Percentiles rank a stretch among this genome's conserved stretches.
These are phyloP conservation scores for Leccinum pellstonianum DNA, from an alignment of 768 basidiomycete species.

Conservation along the genomic window DNA sequence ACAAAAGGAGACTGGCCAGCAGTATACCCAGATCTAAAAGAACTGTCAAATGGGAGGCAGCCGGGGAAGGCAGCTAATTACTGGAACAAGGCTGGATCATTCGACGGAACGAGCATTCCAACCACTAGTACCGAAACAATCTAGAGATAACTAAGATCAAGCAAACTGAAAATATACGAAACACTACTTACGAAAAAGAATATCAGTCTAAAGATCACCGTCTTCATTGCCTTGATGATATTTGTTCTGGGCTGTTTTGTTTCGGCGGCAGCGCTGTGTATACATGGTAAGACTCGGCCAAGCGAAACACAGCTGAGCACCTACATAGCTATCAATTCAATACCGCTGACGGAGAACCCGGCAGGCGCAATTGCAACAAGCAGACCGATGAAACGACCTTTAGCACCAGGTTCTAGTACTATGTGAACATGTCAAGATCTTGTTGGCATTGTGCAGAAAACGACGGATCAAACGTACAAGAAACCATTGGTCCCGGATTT, in stretches of 20 bases:
- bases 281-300: slow-evolving; percentile 6
- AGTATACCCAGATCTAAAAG: slow-evolving; percentile 9
- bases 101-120: slow-evolving; percentile 76
- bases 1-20: slow-evolving; percentile 86
- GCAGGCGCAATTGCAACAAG: slow-evolving; percentile 21
- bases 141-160: slow-evolving; percentile 10
- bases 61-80: slow-evolving; percentile 15
- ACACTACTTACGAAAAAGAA: slow-evolving; percentile 18
- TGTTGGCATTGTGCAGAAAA: not conserved
- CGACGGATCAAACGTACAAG: slow-evolving; percentile 5
- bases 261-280: slow-evolving; percentile 66
- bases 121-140: slow-evolving; percentile 44
- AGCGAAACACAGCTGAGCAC: slow-evolving; percentile 22
- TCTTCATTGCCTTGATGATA: slow-evolving; percentile 70
- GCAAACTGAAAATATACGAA: not conserved
- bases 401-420: slow-evolving; percentile 23
- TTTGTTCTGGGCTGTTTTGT: slow-evolving; percentile 76
- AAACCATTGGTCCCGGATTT: slow-evolving; percentile 27
- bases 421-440: not conserved
- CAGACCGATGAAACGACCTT: slow-evolving; percentile 24
- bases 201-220: slow-evolving; percentile 79
- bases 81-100: slow-evolving; percentile 53
- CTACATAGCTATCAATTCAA: slow-evolving; percentile 72
- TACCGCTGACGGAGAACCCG: slow-evolving; percentile 75
- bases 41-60: not conserved